These are phyloP conservation scores for Russula olivacea DNA, from an alignment of 768 basidiomycete species.

Conservation along the genomic window DNA sequence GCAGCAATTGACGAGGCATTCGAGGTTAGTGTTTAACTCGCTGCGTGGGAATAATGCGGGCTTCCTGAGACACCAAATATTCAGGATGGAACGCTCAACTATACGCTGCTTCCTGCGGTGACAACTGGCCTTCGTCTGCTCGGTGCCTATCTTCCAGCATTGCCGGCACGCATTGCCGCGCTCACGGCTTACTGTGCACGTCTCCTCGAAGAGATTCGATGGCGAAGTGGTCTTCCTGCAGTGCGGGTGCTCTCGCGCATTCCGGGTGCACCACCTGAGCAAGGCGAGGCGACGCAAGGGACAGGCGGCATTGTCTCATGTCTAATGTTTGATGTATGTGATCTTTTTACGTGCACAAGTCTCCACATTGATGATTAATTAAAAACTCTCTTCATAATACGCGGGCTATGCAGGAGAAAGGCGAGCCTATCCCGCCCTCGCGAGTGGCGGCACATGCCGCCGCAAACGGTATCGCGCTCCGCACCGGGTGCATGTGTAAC, in stretches of 20 bases:
- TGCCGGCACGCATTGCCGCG: conserved; percentile 67
- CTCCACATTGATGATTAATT: neutral
- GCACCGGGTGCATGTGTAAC: conserved; percentile 86
- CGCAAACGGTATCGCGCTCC: conserved; percentile 57
- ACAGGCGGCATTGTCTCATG: conserved; percentile 21
- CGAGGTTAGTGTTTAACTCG: conserved; percentile 47
- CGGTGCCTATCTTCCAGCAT: conserved; percentile 70
- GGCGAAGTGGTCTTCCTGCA: conserved; percentile 50
- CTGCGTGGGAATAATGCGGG: neutral
- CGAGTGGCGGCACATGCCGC: conserved; percentile 47
- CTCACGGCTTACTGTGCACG: conserved; percentile 57
- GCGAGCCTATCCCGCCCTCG: conserved; percentile 39
- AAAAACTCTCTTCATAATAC: neutral
- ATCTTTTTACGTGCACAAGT: too few species aligned
- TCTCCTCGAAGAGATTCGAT: conserved; percentile 52
- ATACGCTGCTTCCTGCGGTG: conserved; percentile 68
- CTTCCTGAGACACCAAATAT: conserved; percentile 1
- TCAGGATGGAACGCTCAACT: conserved; percentile 84
- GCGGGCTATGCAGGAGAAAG: conserved; percentile 4
- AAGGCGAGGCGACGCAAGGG: conserved; percentile 16
- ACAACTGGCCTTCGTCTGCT: conserved; percentile 74
- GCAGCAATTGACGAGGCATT: conserved; percentile 63
- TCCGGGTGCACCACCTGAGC: conserved; percentile 32
- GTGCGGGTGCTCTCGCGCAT: conserved; percentile 62
- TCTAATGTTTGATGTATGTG: conserved; percentile 20